Evolutionary conservation across 495 filamentous ascomycete genomes (phyloP).

Genomic region (Tuber umbilicatum): DNA sequence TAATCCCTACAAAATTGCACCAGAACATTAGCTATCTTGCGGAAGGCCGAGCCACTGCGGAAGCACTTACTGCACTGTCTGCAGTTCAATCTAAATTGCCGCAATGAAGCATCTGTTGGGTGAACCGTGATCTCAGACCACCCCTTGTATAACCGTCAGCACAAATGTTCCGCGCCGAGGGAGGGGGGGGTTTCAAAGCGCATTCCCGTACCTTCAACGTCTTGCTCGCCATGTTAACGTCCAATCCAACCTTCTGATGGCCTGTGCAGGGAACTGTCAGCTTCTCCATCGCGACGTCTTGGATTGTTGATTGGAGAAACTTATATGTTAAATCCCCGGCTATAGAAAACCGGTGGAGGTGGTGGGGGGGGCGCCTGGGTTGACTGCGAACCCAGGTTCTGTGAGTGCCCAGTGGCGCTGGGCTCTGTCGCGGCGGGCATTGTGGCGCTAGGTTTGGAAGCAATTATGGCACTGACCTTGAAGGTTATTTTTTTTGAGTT

Average conservation of each 20-base stretch:
- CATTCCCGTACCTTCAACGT: conserved; percentile 55
- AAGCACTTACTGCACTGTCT: conserved; percentile 71
- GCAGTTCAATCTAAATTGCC: conserved; percentile 70
- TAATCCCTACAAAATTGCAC: conserved; percentile 36
- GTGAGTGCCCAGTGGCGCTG: neutral
- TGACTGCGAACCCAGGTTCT: conserved; percentile 30
- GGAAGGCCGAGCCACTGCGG: conserved; percentile 8
- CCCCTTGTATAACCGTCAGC: conserved; percentile 42
- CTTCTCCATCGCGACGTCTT: conserved; percentile 49
- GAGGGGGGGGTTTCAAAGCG: neutral
- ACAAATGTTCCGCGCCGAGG: neutral
- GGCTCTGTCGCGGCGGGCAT: conserved; percentile 19
- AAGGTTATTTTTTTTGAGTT: conserved; percentile 6
- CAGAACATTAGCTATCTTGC: conserved; percentile 5
- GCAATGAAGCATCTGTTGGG: conserved; percentile 59
- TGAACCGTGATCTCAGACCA: conserved; percentile 73
- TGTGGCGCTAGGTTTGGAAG: conserved; percentile 5
- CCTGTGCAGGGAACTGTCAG: conserved; percentile 40
- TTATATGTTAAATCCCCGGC: conserved; percentile 42
- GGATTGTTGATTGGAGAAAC: conserved; percentile 31
- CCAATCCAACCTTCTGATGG: conserved; percentile 81
- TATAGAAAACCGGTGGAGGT: conserved; percentile 40
- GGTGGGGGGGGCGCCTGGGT: conserved; percentile 41
- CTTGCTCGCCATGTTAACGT: conserved; percentile 72
- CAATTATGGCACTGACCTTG: neutral